Evolutionary conservation across 768 basidiomycete species (phyloP).

Genomic region (Leccinum olivaceopallidum): DNA sequence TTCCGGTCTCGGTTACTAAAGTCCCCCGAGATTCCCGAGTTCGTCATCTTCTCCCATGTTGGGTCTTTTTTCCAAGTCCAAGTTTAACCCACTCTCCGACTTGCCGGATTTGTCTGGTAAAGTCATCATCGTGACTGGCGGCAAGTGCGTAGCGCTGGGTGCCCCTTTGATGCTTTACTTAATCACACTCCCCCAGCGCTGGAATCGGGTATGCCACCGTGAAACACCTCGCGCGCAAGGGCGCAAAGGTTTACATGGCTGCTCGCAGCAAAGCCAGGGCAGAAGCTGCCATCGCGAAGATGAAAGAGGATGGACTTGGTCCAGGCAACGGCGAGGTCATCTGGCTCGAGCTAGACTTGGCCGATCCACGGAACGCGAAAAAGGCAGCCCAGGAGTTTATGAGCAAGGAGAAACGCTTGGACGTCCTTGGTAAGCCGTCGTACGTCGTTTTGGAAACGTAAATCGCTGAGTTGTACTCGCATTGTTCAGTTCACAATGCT

Average conservation of each 20-base stretch:
- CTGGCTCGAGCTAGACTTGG: constrained; percentile 54
- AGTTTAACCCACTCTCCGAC: constrained; percentile 40
- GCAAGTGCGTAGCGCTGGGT: constrained; percentile 41
- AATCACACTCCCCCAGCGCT: constrained; percentile 26
- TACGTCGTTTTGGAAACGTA: neutral
- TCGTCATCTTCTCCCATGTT: constrained; percentile 1
- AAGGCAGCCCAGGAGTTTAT: constrained; percentile 50
- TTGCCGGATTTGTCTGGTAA: constrained; percentile 37
- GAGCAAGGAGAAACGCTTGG: constrained; percentile 50
- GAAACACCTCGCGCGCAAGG: constrained; percentile 48
- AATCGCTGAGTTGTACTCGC: neutral
- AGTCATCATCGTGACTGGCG: constrained; percentile 58
- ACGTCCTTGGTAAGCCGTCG: constrained; percentile 47
- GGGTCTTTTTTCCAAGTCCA: constrained; percentile 25
- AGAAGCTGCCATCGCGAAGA: constrained; percentile 45
- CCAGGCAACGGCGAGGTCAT: constrained; percentile 47
- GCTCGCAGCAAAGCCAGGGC: constrained; percentile 50
- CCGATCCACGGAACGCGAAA: constrained; percentile 48
- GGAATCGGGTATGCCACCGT: constrained; percentile 55
- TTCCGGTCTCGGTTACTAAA: too few species aligned
- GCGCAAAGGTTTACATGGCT: constrained; percentile 62
- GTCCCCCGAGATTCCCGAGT: neutral
- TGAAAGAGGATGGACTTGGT: constrained; percentile 45
- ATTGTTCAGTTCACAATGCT: too few species aligned
- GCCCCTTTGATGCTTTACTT: neutral